Base-by-base conservation (phyloP, 768 basidiomycete species). In the Inosperma sp. region DNA sequence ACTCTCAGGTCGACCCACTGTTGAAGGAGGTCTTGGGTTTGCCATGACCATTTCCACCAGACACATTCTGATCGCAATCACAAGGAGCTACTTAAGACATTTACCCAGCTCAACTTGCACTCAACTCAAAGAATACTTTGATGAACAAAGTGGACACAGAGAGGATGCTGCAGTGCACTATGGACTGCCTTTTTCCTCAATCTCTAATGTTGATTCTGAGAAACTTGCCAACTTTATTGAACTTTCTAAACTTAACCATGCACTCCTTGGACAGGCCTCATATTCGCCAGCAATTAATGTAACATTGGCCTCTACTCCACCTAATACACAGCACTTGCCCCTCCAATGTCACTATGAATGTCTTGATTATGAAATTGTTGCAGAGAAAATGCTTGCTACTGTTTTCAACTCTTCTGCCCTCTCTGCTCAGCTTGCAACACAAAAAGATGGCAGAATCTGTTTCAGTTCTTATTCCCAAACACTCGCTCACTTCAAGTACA, bases 101-200 rank as follows among this genome's bases (percentile, higher is more conserved):
- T 49, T 43, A 34, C 36, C 35, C 41, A 30, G 21, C 37, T 44
- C 37, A 49, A 49, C 5, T 13, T n/a, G n/a, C n/a, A n/a, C n/a
- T n/a, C 13, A n/a, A 16, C 25, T 42, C 5, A 27, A 42, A 27
- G 25, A 27, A 13, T 42, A 10, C 14, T 42, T 42, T 14, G 29
- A 42, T 7, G 41, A 42, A 16, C 41, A 42, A 42, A 27, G 25
- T 27, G 41, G 41, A 16, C 23, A 42, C 14, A 22, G 41, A 14
- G 41, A 42, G 22, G 41, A 4, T 14, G 41, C 25, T 7, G 25
- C 41, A 27, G 8, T 26, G 14, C 22, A 42, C 14, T 42, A 42
- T 14, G 41, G 25, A 7, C 23, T 42, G 7, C 29, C 41, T 16
- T 42, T 22, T 23, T 19, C 37, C 10, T 40, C 37, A 13, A 40